These are phyloP conservation scores for Limtongia smithiae DNA, from an alignment of 805 yeast genomes.

Conservation along the genomic window DNA sequence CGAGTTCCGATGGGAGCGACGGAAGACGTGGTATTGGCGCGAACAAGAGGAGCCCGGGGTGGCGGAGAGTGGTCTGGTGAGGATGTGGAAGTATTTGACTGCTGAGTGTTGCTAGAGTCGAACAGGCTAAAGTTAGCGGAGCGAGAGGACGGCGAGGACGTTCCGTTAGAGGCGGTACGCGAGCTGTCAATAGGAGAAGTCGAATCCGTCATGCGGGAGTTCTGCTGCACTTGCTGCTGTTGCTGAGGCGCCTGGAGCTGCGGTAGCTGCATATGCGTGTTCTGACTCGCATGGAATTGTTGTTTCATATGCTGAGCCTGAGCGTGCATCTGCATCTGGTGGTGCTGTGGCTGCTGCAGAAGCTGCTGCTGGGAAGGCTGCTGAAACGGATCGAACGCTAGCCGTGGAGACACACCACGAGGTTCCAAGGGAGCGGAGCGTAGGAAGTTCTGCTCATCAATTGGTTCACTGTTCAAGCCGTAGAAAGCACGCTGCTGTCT, in stretches of 20 bases:
- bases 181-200: constrained; percentile 22
- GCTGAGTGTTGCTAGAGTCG: constrained; percentile 23
- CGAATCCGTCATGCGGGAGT: constrained; percentile 10
- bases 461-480: constrained; percentile 13
- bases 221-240: constrained; percentile 2
- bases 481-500: constrained; percentile 30
- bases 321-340: constrained; percentile 2
- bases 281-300: constrained; percentile 4
- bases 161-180: constrained; percentile 29
- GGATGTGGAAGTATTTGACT: constrained; percentile 25
- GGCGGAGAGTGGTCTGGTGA: constrained; percentile 28
- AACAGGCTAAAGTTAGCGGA: constrained; percentile 30
- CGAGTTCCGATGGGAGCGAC: constrained; percentile 31
- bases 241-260: constrained; percentile 2
- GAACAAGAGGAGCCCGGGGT: constrained; percentile 26
- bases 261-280: constrained; percentile 9
- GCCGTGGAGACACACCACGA: constrained; percentile 26
- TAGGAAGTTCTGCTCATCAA: constrained; percentile 19
- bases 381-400: constrained; percentile 29
- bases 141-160: constrained; percentile 29
- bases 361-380: constrained; percentile 13
- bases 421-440: constrained; percentile 20
- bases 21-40: constrained; percentile 21
- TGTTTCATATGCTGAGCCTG: constrained; percentile 4
- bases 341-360: constrained; percentile 14